Percentiles rank a stretch among this genome's conserved stretches.
Conservation (phyloP, 164 flowering plant species). For the Brasenia schreberi region DNA sequence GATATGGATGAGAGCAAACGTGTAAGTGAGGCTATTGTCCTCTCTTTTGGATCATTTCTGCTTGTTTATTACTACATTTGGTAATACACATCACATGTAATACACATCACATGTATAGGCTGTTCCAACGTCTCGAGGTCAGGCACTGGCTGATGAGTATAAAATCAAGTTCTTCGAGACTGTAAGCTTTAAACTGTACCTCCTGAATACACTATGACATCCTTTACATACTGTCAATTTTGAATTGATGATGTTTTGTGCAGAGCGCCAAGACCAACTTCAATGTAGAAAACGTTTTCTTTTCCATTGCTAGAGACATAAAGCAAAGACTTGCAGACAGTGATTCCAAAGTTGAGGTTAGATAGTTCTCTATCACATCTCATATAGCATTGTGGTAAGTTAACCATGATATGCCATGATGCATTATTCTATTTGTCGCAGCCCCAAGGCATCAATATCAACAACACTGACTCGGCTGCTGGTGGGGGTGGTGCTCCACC, state of each 20-base stretch:
- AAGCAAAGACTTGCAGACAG: constrained; percentile 39
- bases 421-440: constrained; percentile 7
- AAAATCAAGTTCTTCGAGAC: constrained; percentile 48
- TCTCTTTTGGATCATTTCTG: background rate
- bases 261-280: constrained; percentile 53
- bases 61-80: background rate
- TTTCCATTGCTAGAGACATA: constrained; percentile 47
- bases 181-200: constrained; percentile 14
- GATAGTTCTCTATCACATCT: background rate
- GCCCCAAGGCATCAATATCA: constrained; percentile 39
- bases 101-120: constrained; percentile 18
- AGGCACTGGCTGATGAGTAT: constrained; percentile 45
- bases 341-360: constrained; percentile 36
- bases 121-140: constrained; percentile 41
- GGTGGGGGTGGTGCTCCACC: constrained; percentile 20
- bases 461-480: constrained; percentile 24
- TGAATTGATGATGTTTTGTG: constrained; percentile 2
- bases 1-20: constrained; percentile 72
- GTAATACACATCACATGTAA: background rate
- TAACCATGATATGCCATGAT: background rate
- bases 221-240: background rate
- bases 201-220: background rate
- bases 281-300: constrained; percentile 49
- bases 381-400: background rate
- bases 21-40: constrained; percentile 15